These are phyloP conservation scores for Anthracocystis setariae DNA, from an alignment of 1,284 basidiomycete species.

Conservation along the genomic window DNA sequence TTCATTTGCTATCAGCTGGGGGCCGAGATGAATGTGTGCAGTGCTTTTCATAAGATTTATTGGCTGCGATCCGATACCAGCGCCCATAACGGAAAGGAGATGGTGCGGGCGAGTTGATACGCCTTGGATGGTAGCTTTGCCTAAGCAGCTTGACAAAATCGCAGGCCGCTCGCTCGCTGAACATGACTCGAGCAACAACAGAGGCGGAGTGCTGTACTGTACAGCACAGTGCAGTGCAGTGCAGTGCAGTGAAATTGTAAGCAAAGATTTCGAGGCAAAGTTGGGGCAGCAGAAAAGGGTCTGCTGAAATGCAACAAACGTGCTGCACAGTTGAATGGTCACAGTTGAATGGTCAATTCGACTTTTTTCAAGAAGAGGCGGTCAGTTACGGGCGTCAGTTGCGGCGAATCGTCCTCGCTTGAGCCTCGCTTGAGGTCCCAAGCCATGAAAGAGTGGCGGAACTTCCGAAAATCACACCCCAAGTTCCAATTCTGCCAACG, in stretches of 20 bases:
- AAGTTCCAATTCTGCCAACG: neutral
- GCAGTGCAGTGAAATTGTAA: neutral
- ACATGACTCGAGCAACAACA: conserved; percentile 8
- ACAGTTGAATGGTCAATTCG: too few species aligned
- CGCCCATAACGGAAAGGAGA: too few species aligned
- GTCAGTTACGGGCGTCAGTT: neutral
- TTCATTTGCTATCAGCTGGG: too few species aligned
- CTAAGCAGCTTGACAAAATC: conserved; percentile 5
- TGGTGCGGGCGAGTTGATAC: too few species aligned
- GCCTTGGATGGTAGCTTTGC: too few species aligned
- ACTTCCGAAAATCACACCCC: neutral
- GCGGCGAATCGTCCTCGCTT: neutral
- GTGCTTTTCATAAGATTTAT: too few species aligned
- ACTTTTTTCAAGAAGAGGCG: neutral
- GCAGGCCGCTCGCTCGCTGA: neutral
- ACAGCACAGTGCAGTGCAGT: too few species aligned
- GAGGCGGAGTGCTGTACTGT: too few species aligned
- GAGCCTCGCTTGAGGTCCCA: too few species aligned
- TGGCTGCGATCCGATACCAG: too few species aligned
- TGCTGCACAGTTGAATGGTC: neutral
- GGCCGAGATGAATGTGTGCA: too few species aligned
- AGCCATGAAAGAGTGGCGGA: neutral
- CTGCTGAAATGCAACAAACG: conserved; percentile 1
- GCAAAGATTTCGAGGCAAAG: conserved; percentile 2
- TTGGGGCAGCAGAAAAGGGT: conserved; percentile 9